Evolutionary conservation across 2,329 filamentous ascomycete species (phyloP), one percentile per base, ranked within the genome.

Genomic region (Microdochium paspali): DNA sequence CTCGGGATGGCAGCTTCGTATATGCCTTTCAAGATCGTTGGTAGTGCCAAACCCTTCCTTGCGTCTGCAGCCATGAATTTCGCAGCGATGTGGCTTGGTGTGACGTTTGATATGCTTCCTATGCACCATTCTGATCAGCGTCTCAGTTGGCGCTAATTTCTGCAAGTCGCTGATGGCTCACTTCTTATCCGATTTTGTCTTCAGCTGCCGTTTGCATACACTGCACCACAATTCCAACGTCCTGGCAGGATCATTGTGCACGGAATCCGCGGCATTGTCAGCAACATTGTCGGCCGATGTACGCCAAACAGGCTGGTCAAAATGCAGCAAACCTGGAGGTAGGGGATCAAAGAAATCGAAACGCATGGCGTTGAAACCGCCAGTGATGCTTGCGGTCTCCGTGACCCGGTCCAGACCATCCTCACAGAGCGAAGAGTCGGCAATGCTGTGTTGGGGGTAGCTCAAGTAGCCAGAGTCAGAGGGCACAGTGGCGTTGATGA

Each of bases 1-100:
- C 56, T 68, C 56, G 2, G 64, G 65, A 60, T 95, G 90, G 5
- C 86, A 81, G 50, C 82, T 85, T 58, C 79, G 81, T 55, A 77
- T 80, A 61, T 95, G 90, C 46, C 90, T 75, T n/a, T 84, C 77
- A 12, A 91, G 77, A 56, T 95, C 90, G 60, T 94, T 95, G 18
- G 69, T 64, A 0, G 88, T 94, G 18, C 84, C 82, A 57, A 95
- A 95, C 0, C 87, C 88, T 51, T 79, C 71, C 4, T 62, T 67
- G 18, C 81, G 73, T 24, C 58, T 54, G 61, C 89, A 94, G 4
- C 67, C 67, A 1, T 61, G 53, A 23, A 78, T 64, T 3, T 72
- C 58, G 58, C 90, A 95, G 49, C 66, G 74, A 60, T 76, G 80
- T 0, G 81, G 79, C 54, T 85, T 90, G 1, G 67, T 71, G 61